Conservation (phyloP, 768 basidiomycete species). For the Amanita fuliginea region DNA sequence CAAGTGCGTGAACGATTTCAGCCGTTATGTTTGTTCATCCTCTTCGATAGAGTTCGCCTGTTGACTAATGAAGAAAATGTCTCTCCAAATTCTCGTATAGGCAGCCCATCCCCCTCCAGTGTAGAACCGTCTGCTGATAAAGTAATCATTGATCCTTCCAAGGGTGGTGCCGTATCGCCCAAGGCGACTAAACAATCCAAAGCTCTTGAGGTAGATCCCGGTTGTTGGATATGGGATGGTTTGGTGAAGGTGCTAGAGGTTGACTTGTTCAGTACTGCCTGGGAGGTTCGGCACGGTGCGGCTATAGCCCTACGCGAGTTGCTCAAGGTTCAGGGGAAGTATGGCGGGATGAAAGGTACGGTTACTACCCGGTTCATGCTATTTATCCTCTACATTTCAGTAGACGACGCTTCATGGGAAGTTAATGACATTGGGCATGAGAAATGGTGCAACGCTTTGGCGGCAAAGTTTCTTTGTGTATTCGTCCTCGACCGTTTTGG, state of each 20-base stretch:
- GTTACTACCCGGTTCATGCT: neutral
- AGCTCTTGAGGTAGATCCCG: conserved; percentile 64
- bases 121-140: conserved; percentile 41
- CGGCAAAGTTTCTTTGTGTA: conserved; percentile 76
- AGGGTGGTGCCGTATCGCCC: conserved; percentile 77
- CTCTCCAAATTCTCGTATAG: conserved; percentile 39
- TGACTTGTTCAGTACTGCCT: conserved; percentile 73
- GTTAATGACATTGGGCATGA: conserved; percentile 66
- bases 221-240: conserved; percentile 82
- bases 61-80: conserved; percentile 52
- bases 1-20: conserved; percentile 29
- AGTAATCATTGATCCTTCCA: conserved; percentile 67
- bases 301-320: conserved; percentile 86
- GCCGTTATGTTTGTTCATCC: neutral
- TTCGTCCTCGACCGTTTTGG: conserved; percentile 97
- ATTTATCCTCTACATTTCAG: conserved; percentile 1
- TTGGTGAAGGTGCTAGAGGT: conserved; percentile 71
- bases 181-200: conserved; percentile 69
- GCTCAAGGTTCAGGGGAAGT: conserved; percentile 71
- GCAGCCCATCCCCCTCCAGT: conserved; percentile 39
- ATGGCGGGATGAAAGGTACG: conserved; percentile 72
- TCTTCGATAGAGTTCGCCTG: conserved; percentile 51
- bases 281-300: conserved; percentile 94
- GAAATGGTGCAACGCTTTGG: conserved; percentile 83
- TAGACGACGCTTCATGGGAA: conserved; percentile 38